Conservation (phyloP, 768 basidiomycete genomes). For the Russula virescens region DNA sequence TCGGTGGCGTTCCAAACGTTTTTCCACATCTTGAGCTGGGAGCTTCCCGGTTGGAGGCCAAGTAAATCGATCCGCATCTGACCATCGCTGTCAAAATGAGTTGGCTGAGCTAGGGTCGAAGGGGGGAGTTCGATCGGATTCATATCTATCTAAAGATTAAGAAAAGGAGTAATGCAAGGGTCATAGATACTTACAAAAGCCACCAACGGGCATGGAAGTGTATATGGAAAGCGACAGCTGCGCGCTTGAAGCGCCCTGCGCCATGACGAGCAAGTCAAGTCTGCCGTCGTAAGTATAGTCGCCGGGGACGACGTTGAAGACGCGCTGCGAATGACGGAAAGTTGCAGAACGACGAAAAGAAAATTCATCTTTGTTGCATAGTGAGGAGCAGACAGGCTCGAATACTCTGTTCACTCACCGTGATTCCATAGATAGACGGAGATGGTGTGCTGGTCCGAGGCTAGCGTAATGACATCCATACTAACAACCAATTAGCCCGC, state of each 20-base stretch:
- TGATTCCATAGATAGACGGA: constrained; percentile 79
- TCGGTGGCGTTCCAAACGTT: constrained; percentile 70
- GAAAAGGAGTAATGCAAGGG: not conserved
- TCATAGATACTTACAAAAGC: constrained; percentile 50
- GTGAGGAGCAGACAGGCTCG: not conserved
- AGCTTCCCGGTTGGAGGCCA: constrained; percentile 42
- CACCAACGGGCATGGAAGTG: constrained; percentile 52
- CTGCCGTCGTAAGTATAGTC: constrained; percentile 92
- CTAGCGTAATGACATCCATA: constrained; percentile 74
- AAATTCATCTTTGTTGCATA: constrained; percentile 47
- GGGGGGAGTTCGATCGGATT: constrained; percentile 48
- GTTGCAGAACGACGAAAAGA: constrained; percentile 44
- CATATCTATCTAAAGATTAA: constrained; percentile 21
- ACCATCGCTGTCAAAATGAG: constrained; percentile 81
- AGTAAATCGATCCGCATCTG: constrained; percentile 88
- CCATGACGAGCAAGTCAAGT: constrained; percentile 88
- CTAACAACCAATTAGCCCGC: constrained; percentile 35
- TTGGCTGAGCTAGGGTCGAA: constrained; percentile 72
- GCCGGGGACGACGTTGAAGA: constrained; percentile 84
- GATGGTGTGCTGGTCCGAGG: constrained; percentile 70
- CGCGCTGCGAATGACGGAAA: constrained; percentile 48
- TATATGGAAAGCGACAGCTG: constrained; percentile 69
- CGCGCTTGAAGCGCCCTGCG: constrained; percentile 42
- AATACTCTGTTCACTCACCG: constrained; percentile 37
- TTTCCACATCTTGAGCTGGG: constrained; percentile 64